Evolutionary conservation across 345 rosid species (phyloP).

Genomic region (Salix dunnii): DNA sequence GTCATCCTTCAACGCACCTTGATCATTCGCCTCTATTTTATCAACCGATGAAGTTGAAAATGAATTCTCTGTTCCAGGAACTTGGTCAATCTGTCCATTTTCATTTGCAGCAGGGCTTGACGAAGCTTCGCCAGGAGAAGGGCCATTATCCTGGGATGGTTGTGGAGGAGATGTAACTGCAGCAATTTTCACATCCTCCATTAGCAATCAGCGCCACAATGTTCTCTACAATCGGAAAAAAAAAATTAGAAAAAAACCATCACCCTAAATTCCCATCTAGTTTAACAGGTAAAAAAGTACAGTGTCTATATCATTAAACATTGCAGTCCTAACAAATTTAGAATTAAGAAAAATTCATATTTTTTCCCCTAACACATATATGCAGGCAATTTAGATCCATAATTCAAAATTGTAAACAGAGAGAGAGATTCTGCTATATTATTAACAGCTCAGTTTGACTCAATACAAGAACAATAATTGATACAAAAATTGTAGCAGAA

Average conservation of each 20-base stretch:
- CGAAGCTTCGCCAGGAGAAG: conserved; percentile 16
- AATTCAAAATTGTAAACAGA: background rate
- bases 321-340: no score
- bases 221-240: conserved; percentile 24
- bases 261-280: background rate
- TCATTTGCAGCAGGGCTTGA: conserved; percentile 11
- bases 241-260: background rate
- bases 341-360: background rate
- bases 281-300: background rate
- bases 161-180: conserved; percentile 31
- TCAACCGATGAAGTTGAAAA: conserved; percentile 24
- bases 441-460: no score
- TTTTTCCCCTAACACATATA: background rate
- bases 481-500: background rate
- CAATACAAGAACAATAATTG: background rate
- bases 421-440: no score
- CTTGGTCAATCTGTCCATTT: conserved; percentile 13
- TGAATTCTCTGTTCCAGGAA: conserved; percentile 11
- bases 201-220: conserved; percentile 17
- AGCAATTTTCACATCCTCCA: conserved; percentile 45
- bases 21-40: conserved; percentile 13
- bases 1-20: conserved; percentile 10
- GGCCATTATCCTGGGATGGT: conserved; percentile 11
- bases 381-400: background rate
- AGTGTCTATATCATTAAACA: background rate